Conservation (phyloP, 495 filamentous ascomycete genomes). For the Trichoderma asperelloides region DNA sequence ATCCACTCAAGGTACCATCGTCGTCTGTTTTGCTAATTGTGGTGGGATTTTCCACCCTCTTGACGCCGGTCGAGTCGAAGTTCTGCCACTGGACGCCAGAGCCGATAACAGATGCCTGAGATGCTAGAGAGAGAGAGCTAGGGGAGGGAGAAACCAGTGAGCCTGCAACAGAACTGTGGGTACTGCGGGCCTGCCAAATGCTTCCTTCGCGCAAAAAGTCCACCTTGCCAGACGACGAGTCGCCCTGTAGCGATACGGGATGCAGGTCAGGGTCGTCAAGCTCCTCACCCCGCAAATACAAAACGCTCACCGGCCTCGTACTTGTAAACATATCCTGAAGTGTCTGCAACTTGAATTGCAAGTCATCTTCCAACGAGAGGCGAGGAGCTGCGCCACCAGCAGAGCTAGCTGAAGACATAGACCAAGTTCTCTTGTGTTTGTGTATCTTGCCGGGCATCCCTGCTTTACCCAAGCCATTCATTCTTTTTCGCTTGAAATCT, state of each 20-base stretch:
- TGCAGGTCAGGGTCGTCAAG: constrained; percentile 82
- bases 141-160: constrained; percentile 67
- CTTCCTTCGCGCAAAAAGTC: constrained; percentile 46
- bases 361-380: constrained; percentile 71
- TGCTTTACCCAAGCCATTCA: constrained; percentile 39
- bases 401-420: constrained; percentile 80
- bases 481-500: constrained; percentile 80
- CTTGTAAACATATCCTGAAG: constrained; percentile 96
- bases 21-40: constrained; percentile 39
- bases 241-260: constrained; percentile 68
- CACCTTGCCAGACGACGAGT: constrained; percentile 49
- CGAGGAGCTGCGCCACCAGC: constrained; percentile 43
- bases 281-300: constrained; percentile 76
- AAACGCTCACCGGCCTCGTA: constrained; percentile 72
- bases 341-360: constrained; percentile 72
- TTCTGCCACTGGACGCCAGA: constrained; percentile 45
- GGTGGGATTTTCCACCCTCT: constrained; percentile 38
- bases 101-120: constrained; percentile 33
- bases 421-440: constrained; percentile 94
- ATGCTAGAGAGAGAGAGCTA: constrained; percentile 51
- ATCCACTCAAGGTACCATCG: constrained; percentile 55
- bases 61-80: constrained; percentile 34
- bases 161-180: constrained; percentile 40
- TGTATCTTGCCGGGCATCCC: constrained; percentile 58
- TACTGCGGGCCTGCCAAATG: constrained; percentile 49